A percentile compares a stretch with the other conserved stretches of the same genome.
phyloP scores from a whole-genome alignment of 495 filamentous ascomycete species.

The Penicillium samsonianum region DNA sequence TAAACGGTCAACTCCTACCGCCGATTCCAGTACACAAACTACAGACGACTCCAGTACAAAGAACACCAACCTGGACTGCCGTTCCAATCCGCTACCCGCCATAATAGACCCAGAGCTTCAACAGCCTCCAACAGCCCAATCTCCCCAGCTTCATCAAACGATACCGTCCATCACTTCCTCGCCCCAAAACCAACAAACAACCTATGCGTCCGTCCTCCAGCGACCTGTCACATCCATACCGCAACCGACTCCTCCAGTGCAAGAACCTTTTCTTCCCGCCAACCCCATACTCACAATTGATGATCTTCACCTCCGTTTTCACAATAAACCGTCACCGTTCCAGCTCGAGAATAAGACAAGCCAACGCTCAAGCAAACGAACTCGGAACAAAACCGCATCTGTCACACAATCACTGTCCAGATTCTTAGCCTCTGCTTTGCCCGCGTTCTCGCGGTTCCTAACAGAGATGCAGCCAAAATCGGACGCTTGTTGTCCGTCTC shows the following conservation, averaged over 20 bases:
- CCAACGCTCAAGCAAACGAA: neutral
- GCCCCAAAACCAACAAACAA: constrained; percentile 13
- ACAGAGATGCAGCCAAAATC: too few relatives aligned
- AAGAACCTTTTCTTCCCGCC: constrained; percentile 10
- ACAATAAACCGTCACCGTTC: constrained; percentile 21
- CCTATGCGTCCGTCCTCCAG: constrained; percentile 13
- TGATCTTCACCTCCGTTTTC: constrained; percentile 17
- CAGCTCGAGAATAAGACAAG: constrained; percentile 14
- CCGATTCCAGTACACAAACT: constrained; percentile 3
- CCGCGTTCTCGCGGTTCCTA: too few relatives aligned
- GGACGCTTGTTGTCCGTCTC: too few relatives aligned
- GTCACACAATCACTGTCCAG: too few relatives aligned
- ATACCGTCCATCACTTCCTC: too few relatives aligned
- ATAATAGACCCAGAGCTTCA: constrained; percentile 12
- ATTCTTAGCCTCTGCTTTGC: too few relatives aligned
- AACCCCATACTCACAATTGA: constrained; percentile 20
- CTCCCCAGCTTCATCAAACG: constrained; percentile 7
- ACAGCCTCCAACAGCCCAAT: constrained; percentile 4
- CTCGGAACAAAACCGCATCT: too few relatives aligned
- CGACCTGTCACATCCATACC: neutral
- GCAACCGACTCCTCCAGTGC: too few relatives aligned
- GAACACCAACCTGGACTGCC: constrained; percentile 1
- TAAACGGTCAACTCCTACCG: constrained; percentile 7
- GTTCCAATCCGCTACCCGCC: neutral
- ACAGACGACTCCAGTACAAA: neutral